Conservation (phyloP, 1,284 basidiomycete genomes). For the Sphagnurus paluster region DNA sequence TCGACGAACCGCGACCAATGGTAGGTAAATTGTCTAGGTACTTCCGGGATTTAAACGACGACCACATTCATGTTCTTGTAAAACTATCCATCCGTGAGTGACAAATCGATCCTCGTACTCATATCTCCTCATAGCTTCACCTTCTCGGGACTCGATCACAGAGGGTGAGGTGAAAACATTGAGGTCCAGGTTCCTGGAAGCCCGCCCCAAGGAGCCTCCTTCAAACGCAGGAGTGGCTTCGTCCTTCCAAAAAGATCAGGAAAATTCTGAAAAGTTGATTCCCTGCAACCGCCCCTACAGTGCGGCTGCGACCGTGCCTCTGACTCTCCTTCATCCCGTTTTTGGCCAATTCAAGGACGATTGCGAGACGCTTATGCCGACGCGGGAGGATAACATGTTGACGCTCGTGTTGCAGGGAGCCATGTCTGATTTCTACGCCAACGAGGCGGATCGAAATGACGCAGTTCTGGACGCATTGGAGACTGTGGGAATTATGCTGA, state of each 20-base stretch:
- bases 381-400: neutral
- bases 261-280: neutral
- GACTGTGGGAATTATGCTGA: neutral
- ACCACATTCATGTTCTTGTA: neutral
- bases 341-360: constrained; percentile 5
- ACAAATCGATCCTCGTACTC: neutral
- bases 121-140: neutral
- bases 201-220: neutral
- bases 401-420: neutral
- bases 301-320: neutral
- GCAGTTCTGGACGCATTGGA: neutral
- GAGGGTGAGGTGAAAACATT: neutral
- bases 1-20: neutral
- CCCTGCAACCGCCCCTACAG: constrained; percentile 1
- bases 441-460: neutral
- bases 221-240: neutral
- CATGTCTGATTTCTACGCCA: neutral
- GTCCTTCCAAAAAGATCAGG: neutral
- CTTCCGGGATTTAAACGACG: neutral
- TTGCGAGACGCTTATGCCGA: neutral
- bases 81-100: neutral
- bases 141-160: neutral
- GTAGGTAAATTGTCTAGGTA: neutral
- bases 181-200: neutral
- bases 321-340: constrained; percentile 7